A percentile compares a stretch with the other conserved stretches of the same genome.
phyloP scores from a whole-genome alignment of 2,329 filamentous ascomycete species.

The Penicillium freii region DNA sequence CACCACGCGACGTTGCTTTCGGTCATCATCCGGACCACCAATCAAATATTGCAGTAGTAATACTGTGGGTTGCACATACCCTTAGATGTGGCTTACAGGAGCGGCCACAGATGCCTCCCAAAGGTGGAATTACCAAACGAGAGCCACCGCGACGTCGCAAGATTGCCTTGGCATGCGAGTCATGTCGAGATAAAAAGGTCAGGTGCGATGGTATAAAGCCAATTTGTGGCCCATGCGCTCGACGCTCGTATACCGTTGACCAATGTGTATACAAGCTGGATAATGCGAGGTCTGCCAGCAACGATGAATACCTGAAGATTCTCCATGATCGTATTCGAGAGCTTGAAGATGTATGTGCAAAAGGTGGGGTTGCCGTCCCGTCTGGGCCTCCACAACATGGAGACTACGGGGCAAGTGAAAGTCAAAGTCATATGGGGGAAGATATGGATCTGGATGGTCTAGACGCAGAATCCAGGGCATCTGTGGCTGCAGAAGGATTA shows the following conservation, averaged over 20 bases:
- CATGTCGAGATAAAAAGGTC: constrained; percentile 44
- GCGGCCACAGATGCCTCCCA: constrained; percentile 15
- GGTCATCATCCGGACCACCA: constrained; percentile 3
- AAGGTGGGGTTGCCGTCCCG: constrained; percentile 22
- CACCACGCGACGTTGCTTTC: not conserved
- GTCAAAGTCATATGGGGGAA: not conserved
- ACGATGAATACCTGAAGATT: constrained; percentile 33
- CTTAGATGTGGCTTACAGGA: not conserved
- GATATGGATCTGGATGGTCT: constrained; percentile 1
- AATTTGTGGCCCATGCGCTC: constrained; percentile 45
- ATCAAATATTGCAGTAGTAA: not conserved
- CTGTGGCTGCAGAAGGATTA: constrained; percentile 20
- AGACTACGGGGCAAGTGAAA: not conserved
- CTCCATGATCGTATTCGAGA: constrained; percentile 31
- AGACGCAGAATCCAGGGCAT: constrained; percentile 18
- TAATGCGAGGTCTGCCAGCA: constrained; percentile 39
- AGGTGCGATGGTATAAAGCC: constrained; percentile 47
- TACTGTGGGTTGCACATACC: not conserved
- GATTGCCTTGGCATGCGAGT: constrained; percentile 45
- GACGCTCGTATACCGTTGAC: constrained; percentile 33
- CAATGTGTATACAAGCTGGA: constrained; percentile 42
- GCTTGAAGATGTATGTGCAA: constrained; percentile 26
- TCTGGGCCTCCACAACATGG: constrained; percentile 6
- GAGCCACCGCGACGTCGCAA: constrained; percentile 23
- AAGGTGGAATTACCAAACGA: constrained; percentile 13